A percentile compares a stretch with the other conserved stretches of the same genome.
Conservation (phyloP, 192 early-diverging fungal genomes). For the Coemansia sp. region DNA sequence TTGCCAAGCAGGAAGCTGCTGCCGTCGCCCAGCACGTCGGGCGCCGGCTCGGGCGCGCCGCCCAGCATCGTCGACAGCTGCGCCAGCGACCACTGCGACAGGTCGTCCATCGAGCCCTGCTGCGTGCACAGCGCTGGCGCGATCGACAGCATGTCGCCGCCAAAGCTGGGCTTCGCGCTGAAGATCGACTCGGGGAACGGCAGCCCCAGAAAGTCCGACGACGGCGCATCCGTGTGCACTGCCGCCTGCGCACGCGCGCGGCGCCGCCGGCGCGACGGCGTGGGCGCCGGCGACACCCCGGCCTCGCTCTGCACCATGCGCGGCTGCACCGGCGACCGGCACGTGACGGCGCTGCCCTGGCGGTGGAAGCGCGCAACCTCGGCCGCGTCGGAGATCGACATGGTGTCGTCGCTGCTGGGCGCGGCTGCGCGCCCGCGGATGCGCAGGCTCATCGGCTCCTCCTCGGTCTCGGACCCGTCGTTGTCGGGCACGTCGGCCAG, state of each 20-base stretch:
- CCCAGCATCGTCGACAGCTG: constrained; percentile 44
- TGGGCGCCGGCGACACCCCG: constrained; percentile 20
- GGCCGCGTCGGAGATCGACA: constrained; percentile 47
- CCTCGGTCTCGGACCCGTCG: constrained; percentile 43
- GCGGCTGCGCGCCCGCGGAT: constrained; percentile 1
- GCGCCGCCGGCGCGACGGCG: constrained; percentile 20
- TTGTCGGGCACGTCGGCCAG: constrained; percentile 36
- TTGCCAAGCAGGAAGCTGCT: constrained; percentile 29
- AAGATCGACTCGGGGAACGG: constrained; percentile 48
- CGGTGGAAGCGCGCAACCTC: constrained; percentile 51
- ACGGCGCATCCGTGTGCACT: constrained; percentile 43
- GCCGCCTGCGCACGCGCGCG: constrained; percentile 11
- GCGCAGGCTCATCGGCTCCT: constrained; percentile 35
- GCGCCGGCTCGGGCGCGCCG: neutral
- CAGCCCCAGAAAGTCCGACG: constrained; percentile 49
- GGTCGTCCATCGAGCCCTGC: constrained; percentile 32
- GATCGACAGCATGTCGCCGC: constrained; percentile 7
- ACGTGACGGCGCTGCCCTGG: constrained; percentile 29
- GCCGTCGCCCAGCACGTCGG: constrained; percentile 1
- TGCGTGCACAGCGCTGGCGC: constrained; percentile 30
- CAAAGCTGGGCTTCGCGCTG: constrained; percentile 32
- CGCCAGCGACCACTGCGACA: constrained; percentile 45
- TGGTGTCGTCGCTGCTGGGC: constrained; percentile 40
- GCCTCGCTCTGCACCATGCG: constrained; percentile 49
- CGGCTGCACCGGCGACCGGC: constrained; percentile 24